Conservation (phyloP, 495 filamentous ascomycete species). For the Penicillium bovifimosum region DNA sequence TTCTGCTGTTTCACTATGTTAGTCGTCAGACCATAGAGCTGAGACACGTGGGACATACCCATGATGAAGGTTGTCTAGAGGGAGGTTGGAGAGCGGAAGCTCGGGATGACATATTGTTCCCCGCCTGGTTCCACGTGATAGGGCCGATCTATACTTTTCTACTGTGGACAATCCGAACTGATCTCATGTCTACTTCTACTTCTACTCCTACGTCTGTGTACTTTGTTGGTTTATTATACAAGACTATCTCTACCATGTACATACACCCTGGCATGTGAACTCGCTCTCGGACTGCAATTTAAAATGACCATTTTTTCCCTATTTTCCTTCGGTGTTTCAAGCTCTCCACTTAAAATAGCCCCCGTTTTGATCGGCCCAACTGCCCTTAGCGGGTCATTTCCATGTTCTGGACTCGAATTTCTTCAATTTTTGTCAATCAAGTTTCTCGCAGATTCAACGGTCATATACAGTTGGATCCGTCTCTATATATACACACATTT, state of each 20-base stretch:
- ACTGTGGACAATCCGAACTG: too few species aligned
- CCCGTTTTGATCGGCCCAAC: constrained; percentile 18
- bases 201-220: too few species aligned
- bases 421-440: background rate
- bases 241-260: background rate
- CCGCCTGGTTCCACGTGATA: constrained; percentile 4
- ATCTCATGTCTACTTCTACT: too few species aligned
- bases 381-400: constrained; percentile 10
- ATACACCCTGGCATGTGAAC: background rate
- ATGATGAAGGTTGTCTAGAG: background rate
- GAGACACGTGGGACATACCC: background rate
- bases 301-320: constrained; percentile 9
- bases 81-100: background rate
- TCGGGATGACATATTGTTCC: constrained; percentile 4
- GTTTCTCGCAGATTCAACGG: background rate
- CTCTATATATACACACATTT: background rate
- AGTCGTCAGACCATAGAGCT: background rate
- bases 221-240: background rate
- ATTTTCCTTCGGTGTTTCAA: constrained; percentile 9
- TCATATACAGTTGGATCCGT: background rate
- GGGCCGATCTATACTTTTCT: background rate
- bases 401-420: background rate
- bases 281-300: background rate
- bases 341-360: constrained; percentile 18
- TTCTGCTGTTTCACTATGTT: background rate